phyloP scores from a whole-genome alignment of 306 rosid genomes.

The Ammopiptanthus mongolicus region DNA sequence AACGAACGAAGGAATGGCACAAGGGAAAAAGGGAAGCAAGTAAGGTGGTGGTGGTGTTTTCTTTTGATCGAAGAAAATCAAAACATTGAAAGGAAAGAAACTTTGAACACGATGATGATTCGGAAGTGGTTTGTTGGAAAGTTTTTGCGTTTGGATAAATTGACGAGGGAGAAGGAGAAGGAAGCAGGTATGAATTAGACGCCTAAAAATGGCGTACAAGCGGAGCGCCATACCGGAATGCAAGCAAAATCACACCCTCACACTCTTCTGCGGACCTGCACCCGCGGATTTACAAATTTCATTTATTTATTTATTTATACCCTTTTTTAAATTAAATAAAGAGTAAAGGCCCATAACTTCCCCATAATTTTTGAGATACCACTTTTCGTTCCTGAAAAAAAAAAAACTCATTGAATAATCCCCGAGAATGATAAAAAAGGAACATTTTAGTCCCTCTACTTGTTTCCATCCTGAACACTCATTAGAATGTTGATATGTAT shows the following conservation, averaged over 20 bases:
- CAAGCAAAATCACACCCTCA: slow-evolving; percentile 34
- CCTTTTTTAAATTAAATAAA: too few species aligned
- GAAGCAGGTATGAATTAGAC: neutral
- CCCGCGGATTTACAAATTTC: neutral
- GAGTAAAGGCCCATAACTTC: too few species aligned
- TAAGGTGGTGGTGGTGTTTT: neutral
- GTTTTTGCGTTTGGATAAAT: slow-evolving; percentile 19
- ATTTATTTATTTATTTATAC: too few species aligned
- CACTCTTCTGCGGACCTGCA: slow-evolving; percentile 18
- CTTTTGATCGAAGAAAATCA: neutral
- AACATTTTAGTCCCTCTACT: too few species aligned
- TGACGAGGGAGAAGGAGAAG: slow-evolving; percentile 29
- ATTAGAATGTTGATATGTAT: too few species aligned
- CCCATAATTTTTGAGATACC: too few species aligned
- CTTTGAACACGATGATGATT: neutral
- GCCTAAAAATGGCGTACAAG: slow-evolving; percentile 15
- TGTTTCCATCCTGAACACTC: too few species aligned
- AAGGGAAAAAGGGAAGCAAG: neutral
- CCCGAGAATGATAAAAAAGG: too few species aligned
- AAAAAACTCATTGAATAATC: too few species aligned
- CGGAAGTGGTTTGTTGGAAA: neutral
- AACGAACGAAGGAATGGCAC: neutral
- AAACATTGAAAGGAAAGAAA: neutral
- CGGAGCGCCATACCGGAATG: slow-evolving; percentile 34
- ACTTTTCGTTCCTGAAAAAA: too few species aligned